Evolutionary conservation across 1,139 yeast genomes (phyloP).

Genomic region (Blastobotrys apis): DNA sequence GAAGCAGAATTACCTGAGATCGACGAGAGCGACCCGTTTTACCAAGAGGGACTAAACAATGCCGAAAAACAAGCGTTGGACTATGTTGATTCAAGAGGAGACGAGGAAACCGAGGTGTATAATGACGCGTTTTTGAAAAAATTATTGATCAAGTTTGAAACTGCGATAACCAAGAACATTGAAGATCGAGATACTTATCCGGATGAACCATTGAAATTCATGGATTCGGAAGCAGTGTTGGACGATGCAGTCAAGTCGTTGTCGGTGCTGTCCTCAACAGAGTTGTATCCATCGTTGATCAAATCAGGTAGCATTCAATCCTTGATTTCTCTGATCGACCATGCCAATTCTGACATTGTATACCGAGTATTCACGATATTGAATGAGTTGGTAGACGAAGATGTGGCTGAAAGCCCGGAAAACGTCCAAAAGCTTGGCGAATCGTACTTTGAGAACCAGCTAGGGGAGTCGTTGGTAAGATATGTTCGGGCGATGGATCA

Average conservation of each 20-base stretch:
- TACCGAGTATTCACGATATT: background rate
- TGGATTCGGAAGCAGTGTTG: constrained; percentile 32
- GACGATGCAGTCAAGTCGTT: constrained; percentile 26
- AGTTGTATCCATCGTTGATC: background rate
- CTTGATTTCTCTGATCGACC: background rate
- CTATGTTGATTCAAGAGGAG: constrained; percentile 27
- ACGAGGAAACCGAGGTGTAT: constrained; percentile 15
- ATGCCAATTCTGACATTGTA: constrained; percentile 2
- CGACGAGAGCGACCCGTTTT: constrained; percentile 28
- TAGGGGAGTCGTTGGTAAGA: background rate
- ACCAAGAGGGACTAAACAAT: constrained; percentile 29
- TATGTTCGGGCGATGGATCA: background rate
- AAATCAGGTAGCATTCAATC: background rate
- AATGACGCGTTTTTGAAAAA: constrained; percentile 25
- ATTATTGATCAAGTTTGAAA: constrained; percentile 27
- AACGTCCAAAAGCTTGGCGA: background rate
- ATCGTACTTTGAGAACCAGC: background rate
- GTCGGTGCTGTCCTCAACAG: background rate
- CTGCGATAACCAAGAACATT: constrained; percentile 30
- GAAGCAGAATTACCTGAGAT: background rate
- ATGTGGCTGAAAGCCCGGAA: background rate
- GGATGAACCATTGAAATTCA: constrained; percentile 36
- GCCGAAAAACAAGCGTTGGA: constrained; percentile 26
- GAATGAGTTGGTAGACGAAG: background rate
- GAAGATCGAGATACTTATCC: constrained; percentile 31